Base-by-base conservation (phyloP, 2,329 filamentous ascomycete genomes). In the Ceratocystiopsis sp. region DNA sequence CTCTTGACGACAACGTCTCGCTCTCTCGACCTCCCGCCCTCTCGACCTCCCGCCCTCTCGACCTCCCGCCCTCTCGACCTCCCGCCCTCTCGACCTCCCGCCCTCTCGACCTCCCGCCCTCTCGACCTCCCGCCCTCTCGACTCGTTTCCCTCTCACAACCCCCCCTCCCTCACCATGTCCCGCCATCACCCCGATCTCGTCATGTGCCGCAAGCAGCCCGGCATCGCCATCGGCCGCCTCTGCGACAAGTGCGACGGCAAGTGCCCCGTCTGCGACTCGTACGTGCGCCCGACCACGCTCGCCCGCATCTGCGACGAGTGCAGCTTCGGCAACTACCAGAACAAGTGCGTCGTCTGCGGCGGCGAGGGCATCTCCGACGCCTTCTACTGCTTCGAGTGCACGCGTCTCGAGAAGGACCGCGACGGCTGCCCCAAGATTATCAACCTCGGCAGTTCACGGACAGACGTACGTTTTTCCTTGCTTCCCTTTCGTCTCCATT, bases 331-430 rank as follows among this genome's bases (percentile, higher is more conserved):
- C 58, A 98, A 98, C 72, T 98, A 95, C 69, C 91, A 96, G 67
- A 98, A 98, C 69, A 98, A 98, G 64, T 98, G 91, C 61, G 86
- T 98, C 53, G 91, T 98, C 37, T 98, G 91, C 64, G 91, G 91
- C 60, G 91, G 91, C 54, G 91, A 53, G 66, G 91, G 91, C 29
- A 98, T 98, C 60, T 91, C 83, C 33, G 91, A 98, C 61, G 91
- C 91, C 41, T 96, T 96, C 63, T 98, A 98, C 68, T 98, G 91
- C 69, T 96, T 96, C 59, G 91, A 98, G 65, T 98, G 91, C 61
- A 98, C 91, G 46, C 75, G 91, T 9, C 67, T 98, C 15, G 91
- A 98, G 61, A 98, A 96, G 65, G 91, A 98, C 59, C 71, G 91
- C 48, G 91, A 98, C 59, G 91, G 91, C 2, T 98, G 91, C 62